Base-by-base conservation (phyloP, 257 asterid species). In the Solanum pennellii region DNA sequence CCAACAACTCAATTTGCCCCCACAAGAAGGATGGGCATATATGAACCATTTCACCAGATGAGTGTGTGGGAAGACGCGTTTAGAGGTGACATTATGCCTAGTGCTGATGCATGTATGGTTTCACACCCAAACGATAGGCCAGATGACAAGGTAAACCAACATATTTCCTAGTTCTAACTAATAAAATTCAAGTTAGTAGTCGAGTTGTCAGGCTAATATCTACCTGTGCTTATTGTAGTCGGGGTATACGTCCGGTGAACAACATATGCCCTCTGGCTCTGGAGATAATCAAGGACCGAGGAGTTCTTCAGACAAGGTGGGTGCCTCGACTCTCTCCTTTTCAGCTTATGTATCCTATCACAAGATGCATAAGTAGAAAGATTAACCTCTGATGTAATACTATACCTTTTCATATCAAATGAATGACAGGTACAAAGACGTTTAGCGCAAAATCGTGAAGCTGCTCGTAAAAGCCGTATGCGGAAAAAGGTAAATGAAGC, bases 391-490 rank as follows among this genome's bases (percentile, higher is more conserved):
- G 82, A 31, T 31, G 21, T 13, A 35, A 56, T 20, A 56, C 65
- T 44, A 88, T 5, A 31, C 39, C 3, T 44, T 15, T 31, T 23
- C 39, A 44, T 62, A 31, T 59, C 66, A 68, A 52, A 37, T 88
- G 71, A 44, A 31, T 87, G 83, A 86, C 91, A 95, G 98, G 94
- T 91, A 31, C 95, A 92, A 88, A 89, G 98, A 74, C 96, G 99
- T 18, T 89, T 94, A 87, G 99, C 98, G 0, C 99, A 97, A 87
- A 97, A 97, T 86, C 98, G 99, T 1, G 98, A 95, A 91, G 99
- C 99, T 89, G 99, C 99, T 1, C 89, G 94, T 71, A 97, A 96
- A 87, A 97, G 99, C 87, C 96, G 99, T 15, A n/a, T 92, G 72
- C 83, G 98, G 52, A 97, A 97, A 94, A 97, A 97, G 99, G 99